Percentiles rank a stretch among this genome's conserved stretches.
These are phyloP conservation scores for Eragrostis tef DNA, from an alignment of 202 grass and related monocot species.

Conservation along the genomic window DNA sequence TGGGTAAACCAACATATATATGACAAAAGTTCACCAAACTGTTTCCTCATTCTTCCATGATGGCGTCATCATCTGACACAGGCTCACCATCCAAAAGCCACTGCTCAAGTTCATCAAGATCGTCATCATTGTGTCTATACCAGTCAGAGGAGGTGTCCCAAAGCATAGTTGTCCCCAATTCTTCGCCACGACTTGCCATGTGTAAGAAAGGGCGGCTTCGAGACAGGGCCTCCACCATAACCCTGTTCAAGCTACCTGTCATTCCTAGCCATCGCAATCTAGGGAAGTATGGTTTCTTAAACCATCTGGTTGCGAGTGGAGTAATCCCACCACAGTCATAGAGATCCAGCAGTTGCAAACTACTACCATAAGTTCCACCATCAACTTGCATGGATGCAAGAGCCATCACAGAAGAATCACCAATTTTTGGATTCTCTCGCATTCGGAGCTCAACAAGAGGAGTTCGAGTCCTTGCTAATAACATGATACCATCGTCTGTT, in stretches of 20 bases:
- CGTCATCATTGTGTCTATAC: conserved; percentile 69
- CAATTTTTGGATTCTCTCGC: conserved; percentile 76
- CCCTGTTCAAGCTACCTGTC: conserved; percentile 84
- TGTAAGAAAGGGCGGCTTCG: conserved; percentile 83
- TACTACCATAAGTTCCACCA: conserved; percentile 72
- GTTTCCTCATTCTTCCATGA: conserved; percentile 49
- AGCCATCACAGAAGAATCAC: conserved; percentile 83
- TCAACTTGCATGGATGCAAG: conserved; percentile 92
- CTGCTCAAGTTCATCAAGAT: conserved; percentile 82
- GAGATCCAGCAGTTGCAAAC: conserved; percentile 79
- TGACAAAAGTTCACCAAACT: conserved; percentile 1
- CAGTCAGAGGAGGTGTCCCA: conserved; percentile 67
- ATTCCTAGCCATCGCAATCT: conserved; percentile 82
- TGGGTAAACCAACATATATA: conserved; percentile 30
- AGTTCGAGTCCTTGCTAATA: conserved; percentile 64
- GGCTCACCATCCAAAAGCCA: conserved; percentile 73
- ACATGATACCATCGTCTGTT: conserved; percentile 72
- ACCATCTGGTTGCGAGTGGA: conserved; percentile 76
- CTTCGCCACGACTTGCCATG: conserved; percentile 74
- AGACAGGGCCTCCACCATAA: conserved; percentile 80
- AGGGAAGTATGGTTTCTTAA: conserved; percentile 93
- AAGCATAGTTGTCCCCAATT: conserved; percentile 63
- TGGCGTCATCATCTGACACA: conserved; percentile 48
- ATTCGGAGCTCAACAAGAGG: conserved; percentile 74
- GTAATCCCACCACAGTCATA: conserved; percentile 81